These are phyloP conservation scores for Eucalyptus regnans DNA, from an alignment of 345 rosid species.

Conservation along the genomic window DNA sequence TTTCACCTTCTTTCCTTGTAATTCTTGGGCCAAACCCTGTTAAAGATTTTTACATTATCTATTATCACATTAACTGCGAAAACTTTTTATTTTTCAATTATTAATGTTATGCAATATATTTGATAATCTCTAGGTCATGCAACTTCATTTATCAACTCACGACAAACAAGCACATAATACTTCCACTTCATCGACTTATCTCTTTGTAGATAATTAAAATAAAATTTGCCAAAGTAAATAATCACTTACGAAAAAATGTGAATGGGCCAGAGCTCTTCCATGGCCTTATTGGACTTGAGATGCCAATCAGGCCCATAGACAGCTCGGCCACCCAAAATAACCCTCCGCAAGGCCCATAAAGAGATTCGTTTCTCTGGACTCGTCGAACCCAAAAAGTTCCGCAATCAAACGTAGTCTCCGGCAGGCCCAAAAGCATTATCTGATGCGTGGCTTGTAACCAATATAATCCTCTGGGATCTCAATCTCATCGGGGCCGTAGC, in stretches of 20 bases:
- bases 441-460: not conserved
- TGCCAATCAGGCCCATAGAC: not conserved
- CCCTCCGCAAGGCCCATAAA: not conserved
- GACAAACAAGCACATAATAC: not conserved
- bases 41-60: not conserved
- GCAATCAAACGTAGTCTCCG: not conserved
- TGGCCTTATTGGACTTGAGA: not conserved
- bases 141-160: not conserved
- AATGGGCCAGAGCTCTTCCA: not conserved
- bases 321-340: not conserved
- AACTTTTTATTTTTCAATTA: no score
- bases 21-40: not conserved
- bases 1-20: not conserved
- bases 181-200: not conserved
- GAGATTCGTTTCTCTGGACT: not conserved
- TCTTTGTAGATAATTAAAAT: not conserved
- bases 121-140: not conserved
- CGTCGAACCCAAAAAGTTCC: not conserved
- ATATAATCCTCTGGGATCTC: not conserved
- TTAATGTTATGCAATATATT: not conserved
- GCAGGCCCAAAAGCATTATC: not conserved
- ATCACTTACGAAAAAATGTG: not conserved
- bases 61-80: rapidly evolving
- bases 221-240: not conserved
- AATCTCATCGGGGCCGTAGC: not conserved